A percentile compares a stretch with the other conserved stretches of the same genome.
Conservation (phyloP, 768 basidiomycete species). For the Leccinellum luteum region DNA sequence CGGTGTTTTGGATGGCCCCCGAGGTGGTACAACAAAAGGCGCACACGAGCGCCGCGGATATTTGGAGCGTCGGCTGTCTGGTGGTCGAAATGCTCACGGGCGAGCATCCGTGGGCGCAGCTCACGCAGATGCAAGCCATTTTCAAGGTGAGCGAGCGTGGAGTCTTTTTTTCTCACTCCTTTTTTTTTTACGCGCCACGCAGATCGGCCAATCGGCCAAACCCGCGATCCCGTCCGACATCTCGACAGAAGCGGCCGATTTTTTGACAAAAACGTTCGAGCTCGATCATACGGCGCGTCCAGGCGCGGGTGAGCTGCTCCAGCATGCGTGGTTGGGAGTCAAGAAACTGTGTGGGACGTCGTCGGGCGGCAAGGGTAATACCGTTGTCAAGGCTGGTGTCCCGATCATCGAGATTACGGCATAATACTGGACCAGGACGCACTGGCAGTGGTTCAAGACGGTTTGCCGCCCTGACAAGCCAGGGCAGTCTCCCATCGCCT, state of each 20-base stretch:
- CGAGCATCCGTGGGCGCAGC: slow-evolving; percentile 91
- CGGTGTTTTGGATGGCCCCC: slow-evolving; percentile 99
- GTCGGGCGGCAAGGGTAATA: slow-evolving; percentile 21
- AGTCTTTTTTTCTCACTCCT: not conserved
- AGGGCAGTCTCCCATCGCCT: not conserved
- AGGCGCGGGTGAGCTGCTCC: slow-evolving; percentile 70
- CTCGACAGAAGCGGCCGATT: slow-evolving; percentile 82
- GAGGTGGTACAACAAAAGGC: slow-evolving; percentile 96
- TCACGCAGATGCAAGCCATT: slow-evolving; percentile 99
- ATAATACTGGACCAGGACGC: slow-evolving; percentile 3
- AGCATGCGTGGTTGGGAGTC: slow-evolving; percentile 64
- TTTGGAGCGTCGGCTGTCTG: slow-evolving; percentile 94
- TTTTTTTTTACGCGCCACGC: not conserved
- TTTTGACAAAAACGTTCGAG: slow-evolving; percentile 84
- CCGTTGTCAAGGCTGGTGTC: slow-evolving; percentile 8
- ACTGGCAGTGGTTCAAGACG: not conserved
- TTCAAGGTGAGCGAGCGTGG: slow-evolving; percentile 64
- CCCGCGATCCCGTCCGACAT: slow-evolving; percentile 92
- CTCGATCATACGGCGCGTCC: slow-evolving; percentile 79
- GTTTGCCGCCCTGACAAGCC: not conserved
- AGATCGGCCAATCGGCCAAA: slow-evolving; percentile 91
- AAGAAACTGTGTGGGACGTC: slow-evolving; percentile 32
- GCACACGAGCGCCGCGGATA: slow-evolving; percentile 90
- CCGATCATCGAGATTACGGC: slow-evolving; percentile 32
- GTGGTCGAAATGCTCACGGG: slow-evolving; percentile 97